Evolutionary conservation across 352 stramenopile species (phyloP).

Genomic region (Globisporangium spinosum): DNA sequence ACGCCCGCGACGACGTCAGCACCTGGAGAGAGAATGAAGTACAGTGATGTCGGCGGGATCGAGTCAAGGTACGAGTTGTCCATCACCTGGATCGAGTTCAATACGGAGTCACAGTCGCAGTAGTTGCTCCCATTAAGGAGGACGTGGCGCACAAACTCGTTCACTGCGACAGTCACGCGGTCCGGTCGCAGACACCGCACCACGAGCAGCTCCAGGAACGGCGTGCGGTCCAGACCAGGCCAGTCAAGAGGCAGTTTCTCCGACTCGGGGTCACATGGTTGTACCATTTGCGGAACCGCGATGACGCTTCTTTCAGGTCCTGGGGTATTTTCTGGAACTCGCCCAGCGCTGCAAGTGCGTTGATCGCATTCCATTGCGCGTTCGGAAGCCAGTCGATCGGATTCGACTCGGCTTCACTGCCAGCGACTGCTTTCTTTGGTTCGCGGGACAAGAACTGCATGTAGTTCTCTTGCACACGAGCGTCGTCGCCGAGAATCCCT

Average conservation of each 20-base stretch:
- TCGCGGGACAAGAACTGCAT: slow-evolving; percentile 95
- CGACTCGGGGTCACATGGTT: slow-evolving; percentile 93
- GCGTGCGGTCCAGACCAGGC: slow-evolving; percentile 92
- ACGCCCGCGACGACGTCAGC: slow-evolving; percentile 95
- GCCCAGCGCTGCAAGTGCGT: slow-evolving; percentile 90
- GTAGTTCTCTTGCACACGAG: slow-evolving; percentile 91
- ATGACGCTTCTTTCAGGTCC: slow-evolving; percentile 94
- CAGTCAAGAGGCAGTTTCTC: slow-evolving; percentile 97
- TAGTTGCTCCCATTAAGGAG: slow-evolving; percentile 93
- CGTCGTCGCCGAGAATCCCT: slow-evolving; percentile 92
- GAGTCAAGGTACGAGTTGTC: slow-evolving; percentile 94
- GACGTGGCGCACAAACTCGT: slow-evolving; percentile 92
- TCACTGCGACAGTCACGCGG: slow-evolving; percentile 93
- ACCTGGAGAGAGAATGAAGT: slow-evolving; percentile 95
- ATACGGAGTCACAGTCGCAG: slow-evolving; percentile 94
- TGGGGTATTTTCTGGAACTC: slow-evolving; percentile 97
- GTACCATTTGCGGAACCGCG: slow-evolving; percentile 97
- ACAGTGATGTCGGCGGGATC: slow-evolving; percentile 93
- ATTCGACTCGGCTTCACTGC: slow-evolving; percentile 58
- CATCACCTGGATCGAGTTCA: slow-evolving; percentile 95
- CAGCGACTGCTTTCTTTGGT: slow-evolving; percentile 60
- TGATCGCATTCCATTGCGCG: slow-evolving; percentile 89
- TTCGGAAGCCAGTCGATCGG: slow-evolving; percentile 92
- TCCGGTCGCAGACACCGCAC: slow-evolving; percentile 93
- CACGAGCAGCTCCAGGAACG: slow-evolving; percentile 96